These are phyloP conservation scores for Trichoderma hamatum DNA, from an alignment of 2,329 filamentous ascomycete species.

Conservation along the genomic window DNA sequence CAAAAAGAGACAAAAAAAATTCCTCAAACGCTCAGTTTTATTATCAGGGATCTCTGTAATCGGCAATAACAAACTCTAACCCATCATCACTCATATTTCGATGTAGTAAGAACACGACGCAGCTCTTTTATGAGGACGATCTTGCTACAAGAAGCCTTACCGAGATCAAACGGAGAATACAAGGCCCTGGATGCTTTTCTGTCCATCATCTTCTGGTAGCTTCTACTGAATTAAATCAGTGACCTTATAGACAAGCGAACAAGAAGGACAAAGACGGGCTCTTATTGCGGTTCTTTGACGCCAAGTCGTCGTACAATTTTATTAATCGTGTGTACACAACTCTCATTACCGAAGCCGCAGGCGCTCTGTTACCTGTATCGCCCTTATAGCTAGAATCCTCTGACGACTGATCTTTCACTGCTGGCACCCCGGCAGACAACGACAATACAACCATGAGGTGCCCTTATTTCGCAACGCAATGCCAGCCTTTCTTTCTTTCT, in stretches of 20 bases:
- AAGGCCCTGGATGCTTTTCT: not conserved
- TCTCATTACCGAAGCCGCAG: not conserved
- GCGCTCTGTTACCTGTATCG: not conserved
- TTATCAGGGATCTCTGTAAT: not conserved
- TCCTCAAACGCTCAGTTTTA: not conserved
- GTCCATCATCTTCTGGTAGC: not conserved
- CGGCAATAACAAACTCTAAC: not conserved
- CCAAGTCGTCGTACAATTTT: not conserved
- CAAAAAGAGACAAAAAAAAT: not conserved
- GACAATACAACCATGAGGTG: not conserved
- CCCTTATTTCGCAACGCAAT: not conserved
- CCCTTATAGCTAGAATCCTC: not conserved
- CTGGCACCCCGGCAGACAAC: not conserved
- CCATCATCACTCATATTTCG: not conserved
- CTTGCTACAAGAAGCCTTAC: no score
- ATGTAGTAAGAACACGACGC: no score
- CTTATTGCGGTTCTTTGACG: not conserved
- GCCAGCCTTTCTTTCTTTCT: no score
- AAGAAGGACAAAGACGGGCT: not conserved
- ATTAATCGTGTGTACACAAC: not conserved
- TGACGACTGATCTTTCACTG: not conserved
- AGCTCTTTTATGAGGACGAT: not conserved
- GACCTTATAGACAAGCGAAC: not conserved
- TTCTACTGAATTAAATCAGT: not conserved
- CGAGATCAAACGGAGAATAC: no score